Evolutionary conservation across 2,329 filamentous ascomycete species (phyloP).

Genomic region (Fusarium paranaense): DNA sequence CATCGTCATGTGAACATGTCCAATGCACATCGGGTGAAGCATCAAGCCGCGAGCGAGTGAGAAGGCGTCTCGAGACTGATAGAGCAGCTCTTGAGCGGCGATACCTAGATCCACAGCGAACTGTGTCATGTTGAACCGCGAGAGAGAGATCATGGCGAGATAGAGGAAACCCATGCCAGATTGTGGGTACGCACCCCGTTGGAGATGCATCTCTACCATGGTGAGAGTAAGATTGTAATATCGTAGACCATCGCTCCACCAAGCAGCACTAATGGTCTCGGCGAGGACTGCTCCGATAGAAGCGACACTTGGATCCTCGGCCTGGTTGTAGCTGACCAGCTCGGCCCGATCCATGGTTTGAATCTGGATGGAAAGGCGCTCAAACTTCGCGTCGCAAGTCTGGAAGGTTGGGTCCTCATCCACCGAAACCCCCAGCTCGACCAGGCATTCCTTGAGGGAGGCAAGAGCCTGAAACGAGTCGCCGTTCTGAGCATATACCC

Average conservation of each 20-base stretch:
- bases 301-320: constrained; percentile 65
- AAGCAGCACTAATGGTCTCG: constrained; percentile 76
- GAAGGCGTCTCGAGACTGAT: constrained; percentile 71
- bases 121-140: constrained; percentile 77
- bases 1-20: constrained; percentile 75
- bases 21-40: constrained; percentile 75
- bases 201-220: constrained; percentile 75
- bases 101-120: constrained; percentile 74
- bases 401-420: constrained; percentile 76
- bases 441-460: constrained; percentile 77
- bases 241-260: constrained; percentile 78
- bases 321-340: constrained; percentile 56
- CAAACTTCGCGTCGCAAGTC: constrained; percentile 81
- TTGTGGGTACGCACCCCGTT: constrained; percentile 74
- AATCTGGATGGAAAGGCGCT: constrained; percentile 69
- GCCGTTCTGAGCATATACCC: constrained; percentile 80
- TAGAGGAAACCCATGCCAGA: constrained; percentile 76
- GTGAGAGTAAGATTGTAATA: constrained; percentile 78
- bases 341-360: constrained; percentile 65
- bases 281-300: constrained; percentile 77
- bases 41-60: constrained; percentile 77
- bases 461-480: constrained; percentile 76
- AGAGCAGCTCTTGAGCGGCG: constrained; percentile 72
- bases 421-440: constrained; percentile 75
- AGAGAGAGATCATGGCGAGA: constrained; percentile 73